phyloP scores from a whole-genome alignment of 768 basidiomycete species.

The Hericium alpestre region DNA sequence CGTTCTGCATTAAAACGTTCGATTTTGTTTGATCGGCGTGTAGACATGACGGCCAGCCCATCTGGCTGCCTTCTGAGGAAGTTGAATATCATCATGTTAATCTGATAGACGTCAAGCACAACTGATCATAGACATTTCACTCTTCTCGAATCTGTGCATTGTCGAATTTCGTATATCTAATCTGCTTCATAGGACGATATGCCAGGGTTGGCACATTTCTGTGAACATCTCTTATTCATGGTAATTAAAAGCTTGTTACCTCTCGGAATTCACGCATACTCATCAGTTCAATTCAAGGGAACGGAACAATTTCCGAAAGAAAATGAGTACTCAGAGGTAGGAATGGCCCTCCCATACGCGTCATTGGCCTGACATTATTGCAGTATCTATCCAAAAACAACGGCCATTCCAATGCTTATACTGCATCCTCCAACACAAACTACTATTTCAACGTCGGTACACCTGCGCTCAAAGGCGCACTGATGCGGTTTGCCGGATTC shows the following conservation, averaged over 20 bases:
- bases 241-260: constrained; percentile 31
- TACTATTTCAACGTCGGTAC: constrained; percentile 71
- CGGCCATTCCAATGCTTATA: constrained; percentile 87
- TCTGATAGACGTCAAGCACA: no score
- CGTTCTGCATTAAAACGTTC: no score
- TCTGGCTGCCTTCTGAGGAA: no score
- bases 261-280: neutral
- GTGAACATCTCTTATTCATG: constrained; percentile 95
- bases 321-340: constrained; percentile 86
- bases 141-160: neutral
- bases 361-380: neutral
- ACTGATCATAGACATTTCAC: no score
- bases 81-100: no score
- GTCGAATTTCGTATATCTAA: neutral
- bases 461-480: constrained; percentile 51
- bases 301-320: constrained; percentile 80
- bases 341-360: constrained; percentile 4
- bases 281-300: constrained; percentile 34
- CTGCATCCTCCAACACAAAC: constrained; percentile 84
- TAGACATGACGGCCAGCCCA: no score
- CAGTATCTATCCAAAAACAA: constrained; percentile 75
- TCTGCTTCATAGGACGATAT: constrained; percentile 53
- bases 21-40: no score
- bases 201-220: constrained; percentile 89
- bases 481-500: constrained; percentile 74